phyloP scores from a whole-genome alignment of 176 grass and related monocot species.

The Aegilops bicornis region DNA sequence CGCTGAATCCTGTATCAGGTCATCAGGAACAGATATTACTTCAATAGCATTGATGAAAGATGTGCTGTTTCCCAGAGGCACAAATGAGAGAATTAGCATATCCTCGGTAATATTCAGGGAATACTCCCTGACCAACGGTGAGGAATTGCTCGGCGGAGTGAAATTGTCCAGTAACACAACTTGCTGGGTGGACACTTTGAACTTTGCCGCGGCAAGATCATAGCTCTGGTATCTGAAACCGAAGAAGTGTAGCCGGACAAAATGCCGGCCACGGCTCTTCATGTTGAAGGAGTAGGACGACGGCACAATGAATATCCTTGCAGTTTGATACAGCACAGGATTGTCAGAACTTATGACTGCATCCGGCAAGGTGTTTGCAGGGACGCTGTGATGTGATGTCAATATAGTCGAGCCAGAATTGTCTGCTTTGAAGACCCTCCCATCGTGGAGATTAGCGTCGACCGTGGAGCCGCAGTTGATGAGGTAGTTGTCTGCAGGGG shows the following conservation, averaged over 20 bases:
- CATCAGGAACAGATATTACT: constrained; percentile 76
- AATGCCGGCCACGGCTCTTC: constrained; percentile 68
- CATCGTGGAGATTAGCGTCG: constrained; percentile 23
- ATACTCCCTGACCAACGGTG: constrained; percentile 63
- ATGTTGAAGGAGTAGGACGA: constrained; percentile 71
- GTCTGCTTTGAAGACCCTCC: constrained; percentile 58
- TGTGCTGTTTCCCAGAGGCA: constrained; percentile 47
- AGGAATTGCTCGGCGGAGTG: constrained; percentile 33
- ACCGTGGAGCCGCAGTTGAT: constrained; percentile 67
- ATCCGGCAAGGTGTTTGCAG: constrained; percentile 24
- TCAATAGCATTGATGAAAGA: constrained; percentile 82
- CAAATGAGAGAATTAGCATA: constrained; percentile 67
- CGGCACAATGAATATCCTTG: constrained; percentile 46
- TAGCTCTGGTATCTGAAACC: constrained; percentile 55
- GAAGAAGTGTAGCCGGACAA: constrained; percentile 76
- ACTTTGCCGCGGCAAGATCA: constrained; percentile 46
- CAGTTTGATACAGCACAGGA: constrained; percentile 50
- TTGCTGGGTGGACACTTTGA: constrained; percentile 78
- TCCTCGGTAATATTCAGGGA: constrained; percentile 63
- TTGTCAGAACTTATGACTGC: constrained; percentile 26
- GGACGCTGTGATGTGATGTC: constrained; percentile 30
- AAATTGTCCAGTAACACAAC: constrained; percentile 74
- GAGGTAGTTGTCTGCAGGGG: constrained; percentile 76
- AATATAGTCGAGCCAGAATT: constrained; percentile 17
- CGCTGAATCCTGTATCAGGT: constrained; percentile 60